Evolutionary conservation across 2,329 filamentous ascomycete species (phyloP), one percentile per base, ranked within the genome.

Genomic region (Aspergillus ochraceus): DNA sequence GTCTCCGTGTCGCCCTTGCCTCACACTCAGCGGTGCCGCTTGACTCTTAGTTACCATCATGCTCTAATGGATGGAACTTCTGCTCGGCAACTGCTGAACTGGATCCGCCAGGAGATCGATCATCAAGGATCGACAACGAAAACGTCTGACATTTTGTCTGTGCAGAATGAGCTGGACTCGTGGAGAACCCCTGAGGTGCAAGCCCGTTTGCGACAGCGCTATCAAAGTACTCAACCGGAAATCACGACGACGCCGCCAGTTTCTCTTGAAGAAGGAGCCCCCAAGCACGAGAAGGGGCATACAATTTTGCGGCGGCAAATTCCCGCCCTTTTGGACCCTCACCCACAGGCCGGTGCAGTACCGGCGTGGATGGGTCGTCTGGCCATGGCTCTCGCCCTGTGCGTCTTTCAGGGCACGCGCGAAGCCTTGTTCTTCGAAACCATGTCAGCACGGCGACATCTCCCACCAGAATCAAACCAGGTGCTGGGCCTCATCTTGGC

Each of bases 1-100:
- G 20, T 59, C 5, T 51, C n/a, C 5, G 22, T 59, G 24, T 14
- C 32, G n/a, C 36, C 36, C 2, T 22, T 46, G 20, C 57, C 46
- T 6, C 29, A 52, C 29, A 2, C 24, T 20, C 42, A 30, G 29
- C 26, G 39, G 12, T 55, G 19, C 19, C 26, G 17, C 32, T 14
- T 59, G 12, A 51, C 45, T 10, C 32, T 59, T 29, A 52, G 57
- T 17, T 59, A 59, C 32, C 57, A 59, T 36, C 52, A 55, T 9
- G 52, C 52, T 6, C 22, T 59, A 6, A 26, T 59, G 29, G 57
- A 59, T 39, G 52, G 46, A 12, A 24, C 46, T 4, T 51, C 57
- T 9, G 57, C 52, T 24, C 20, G 52, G 30, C 52, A 22, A 32
- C 24, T 59, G 29, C 32, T 59, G 20, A 17, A 20, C 12, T 51